Evolutionary conservation across 345 rosid genomes (phyloP).

Genomic region (Citrus maxima): DNA sequence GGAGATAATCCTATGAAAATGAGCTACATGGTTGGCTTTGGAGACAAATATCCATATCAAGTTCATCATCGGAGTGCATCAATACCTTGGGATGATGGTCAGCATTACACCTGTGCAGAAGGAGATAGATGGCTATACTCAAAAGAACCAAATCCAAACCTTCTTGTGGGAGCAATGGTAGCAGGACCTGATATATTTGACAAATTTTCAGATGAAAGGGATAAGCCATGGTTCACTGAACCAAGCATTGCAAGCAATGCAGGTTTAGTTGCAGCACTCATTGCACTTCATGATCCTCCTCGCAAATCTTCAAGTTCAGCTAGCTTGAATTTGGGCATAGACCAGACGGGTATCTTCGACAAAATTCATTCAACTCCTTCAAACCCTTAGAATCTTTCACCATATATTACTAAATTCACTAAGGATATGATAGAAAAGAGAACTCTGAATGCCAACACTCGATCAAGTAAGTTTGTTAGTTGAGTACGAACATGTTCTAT

Average conservation of each 20-base stretch:
- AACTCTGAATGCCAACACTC: not conserved
- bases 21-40: conserved; percentile 62
- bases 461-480: not conserved
- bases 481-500: not conserved
- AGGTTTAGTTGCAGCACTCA: conserved; percentile 54
- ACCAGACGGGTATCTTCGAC: conserved; percentile 38
- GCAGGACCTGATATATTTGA: conserved; percentile 42
- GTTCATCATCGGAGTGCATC: conserved; percentile 61
- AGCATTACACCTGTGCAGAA: conserved; percentile 30
- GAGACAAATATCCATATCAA: conserved; percentile 41
- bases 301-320: conserved; percentile 1
- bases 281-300: conserved; percentile 51
- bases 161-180: conserved; percentile 42
- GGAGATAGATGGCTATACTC: conserved; percentile 38
- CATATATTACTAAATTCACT: not conserved
- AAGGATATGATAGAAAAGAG: not conserved
- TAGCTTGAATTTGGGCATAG: conserved; percentile 34
- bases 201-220: conserved; percentile 37
- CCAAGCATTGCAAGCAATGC: conserved; percentile 44
- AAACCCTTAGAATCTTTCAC: not conserved
- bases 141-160: conserved; percentile 34
- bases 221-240: conserved; percentile 37
- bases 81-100: conserved; percentile 43
- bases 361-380: conserved; percentile 19
- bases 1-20: conserved; percentile 61